phyloP scores from a whole-genome alignment of 306 rosid genomes.

The Notholithocarpus densiflorus region DNA sequence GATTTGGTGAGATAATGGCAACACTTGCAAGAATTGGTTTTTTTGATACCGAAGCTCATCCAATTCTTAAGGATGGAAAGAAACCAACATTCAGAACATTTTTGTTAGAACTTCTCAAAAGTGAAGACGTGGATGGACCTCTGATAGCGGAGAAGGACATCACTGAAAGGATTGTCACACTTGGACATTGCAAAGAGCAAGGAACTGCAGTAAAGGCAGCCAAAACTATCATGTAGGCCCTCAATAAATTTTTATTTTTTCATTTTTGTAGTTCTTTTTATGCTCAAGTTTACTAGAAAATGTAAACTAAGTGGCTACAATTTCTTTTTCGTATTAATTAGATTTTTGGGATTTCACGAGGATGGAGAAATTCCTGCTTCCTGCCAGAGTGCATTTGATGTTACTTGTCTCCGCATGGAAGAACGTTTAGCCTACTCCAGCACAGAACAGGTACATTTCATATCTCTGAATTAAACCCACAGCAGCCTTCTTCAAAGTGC shows the following conservation, averaged over 20 bases:
- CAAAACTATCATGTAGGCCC: conserved; percentile 69
- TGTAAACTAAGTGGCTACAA: neutral
- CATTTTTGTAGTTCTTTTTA: conserved; percentile 8
- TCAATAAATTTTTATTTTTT: neutral
- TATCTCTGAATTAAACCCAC: neutral
- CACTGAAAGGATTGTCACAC: conserved; percentile 43
- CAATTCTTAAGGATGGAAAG: conserved; percentile 47
- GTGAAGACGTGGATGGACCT: conserved; percentile 27
- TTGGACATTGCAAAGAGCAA: conserved; percentile 65
- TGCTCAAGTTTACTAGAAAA: neutral
- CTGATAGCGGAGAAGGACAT: conserved; percentile 55
- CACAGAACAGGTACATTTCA: conserved; percentile 66
- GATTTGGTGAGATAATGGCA: conserved; percentile 85
- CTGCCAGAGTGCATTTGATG: conserved; percentile 81
- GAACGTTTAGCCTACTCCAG: conserved; percentile 65
- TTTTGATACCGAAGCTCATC: conserved; percentile 54
- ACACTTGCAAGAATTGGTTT: conserved; percentile 77
- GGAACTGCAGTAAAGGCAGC: conserved; percentile 63
- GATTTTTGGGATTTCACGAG: conserved; percentile 83
- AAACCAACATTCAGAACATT: conserved; percentile 55
- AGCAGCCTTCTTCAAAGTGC: neutral
- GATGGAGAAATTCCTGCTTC: conserved; percentile 66
- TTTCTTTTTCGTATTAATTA: conserved; percentile 17
- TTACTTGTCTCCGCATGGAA: conserved; percentile 75
- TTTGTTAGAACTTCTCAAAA: conserved; percentile 60